Base-by-base conservation (phyloP, 495 filamentous ascomycete genomes). In the Tuber aestivum region DNA sequence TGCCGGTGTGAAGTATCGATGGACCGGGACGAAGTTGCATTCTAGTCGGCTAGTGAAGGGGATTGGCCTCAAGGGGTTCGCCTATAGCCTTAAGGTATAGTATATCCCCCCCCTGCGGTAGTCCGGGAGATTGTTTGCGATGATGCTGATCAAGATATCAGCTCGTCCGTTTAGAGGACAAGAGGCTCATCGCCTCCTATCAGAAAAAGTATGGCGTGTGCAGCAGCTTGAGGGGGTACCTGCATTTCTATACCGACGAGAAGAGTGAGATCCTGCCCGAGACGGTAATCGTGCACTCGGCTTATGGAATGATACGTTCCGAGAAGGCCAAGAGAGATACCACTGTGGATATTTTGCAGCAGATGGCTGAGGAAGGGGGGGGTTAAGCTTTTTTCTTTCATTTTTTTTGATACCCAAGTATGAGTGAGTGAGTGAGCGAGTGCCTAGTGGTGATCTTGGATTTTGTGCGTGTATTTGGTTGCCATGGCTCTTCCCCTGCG, bases 121-220 rank as follows among this genome's bases (percentile, higher is more conserved):
- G 37, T 7, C 40, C 32, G 37, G n/a, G 37, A 14, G 20, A 23
- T 12, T 14, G n/a, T 23, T 5, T 5, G 37, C 69, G 27, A 18
- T 9, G 20, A 27, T 69, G 12, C 76, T 79, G 9, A 79, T 32
- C 38, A 41, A 48, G 21, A n/a, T 27, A n/a, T 48, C 72, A 79
- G 78, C 35, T 79, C 20, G 42, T 79, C 45, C 78, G 76, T 27
- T 16, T 72, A 35, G 78, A 79, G 21, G 76, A 79, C 50, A 65
- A 79, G 38, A 79, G 78, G 32, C 78, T 79, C 38, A 71, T 79
- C 23, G 76, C 78, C 70, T 79, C 78, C 12, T 79, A 75, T n/a
- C 72, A 79, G 65, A 79, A 75, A 16, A 42, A 18, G 38, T 78
- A 75, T 32, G 56, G 42, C 9, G 20, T 70, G n/a, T 70, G 70